Evolutionary conservation across 352 stramenopile species (phyloP).

Genomic region (Blastocystis sp.): DNA sequence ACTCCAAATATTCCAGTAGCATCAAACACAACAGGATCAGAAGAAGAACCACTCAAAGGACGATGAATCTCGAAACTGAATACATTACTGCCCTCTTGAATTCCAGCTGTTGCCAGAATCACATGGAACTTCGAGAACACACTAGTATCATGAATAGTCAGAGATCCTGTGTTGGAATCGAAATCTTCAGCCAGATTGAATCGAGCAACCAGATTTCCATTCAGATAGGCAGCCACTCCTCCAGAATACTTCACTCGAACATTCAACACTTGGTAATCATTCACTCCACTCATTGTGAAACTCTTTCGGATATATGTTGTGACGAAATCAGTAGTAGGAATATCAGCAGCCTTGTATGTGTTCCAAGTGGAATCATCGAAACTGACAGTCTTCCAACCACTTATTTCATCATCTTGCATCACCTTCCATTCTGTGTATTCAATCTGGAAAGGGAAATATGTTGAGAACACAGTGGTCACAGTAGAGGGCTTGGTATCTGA

Average conservation of each 20-base stretch:
- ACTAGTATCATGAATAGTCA: neutral
- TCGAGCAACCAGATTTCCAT: neutral
- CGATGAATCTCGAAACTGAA: conserved; percentile 57
- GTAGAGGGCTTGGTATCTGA: neutral
- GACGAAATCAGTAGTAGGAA: neutral
- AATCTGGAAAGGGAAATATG: conserved; percentile 35
- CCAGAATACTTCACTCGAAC: neutral
- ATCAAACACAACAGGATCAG: neutral
- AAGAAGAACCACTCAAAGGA: neutral
- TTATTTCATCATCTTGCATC: neutral
- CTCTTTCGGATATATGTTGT: conserved; percentile 24
- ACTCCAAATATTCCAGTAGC: conserved; percentile 32
- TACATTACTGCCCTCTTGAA: conserved; percentile 10
- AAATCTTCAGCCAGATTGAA: conserved; percentile 45
- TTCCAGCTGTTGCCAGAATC: neutral
- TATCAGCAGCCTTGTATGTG: neutral
- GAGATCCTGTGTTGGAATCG: neutral
- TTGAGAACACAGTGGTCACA: neutral
- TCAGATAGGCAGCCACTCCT: conserved; percentile 39
- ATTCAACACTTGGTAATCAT: conserved; percentile 47
- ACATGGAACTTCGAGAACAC: conserved; percentile 47
- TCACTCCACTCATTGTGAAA: neutral
- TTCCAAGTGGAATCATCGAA: conserved; percentile 20
- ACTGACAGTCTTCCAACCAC: neutral
- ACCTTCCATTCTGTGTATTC: neutral